Base-by-base conservation (phyloP, 2,329 filamentous ascomycete genomes). In the Penicillium sclerotiorum region DNA sequence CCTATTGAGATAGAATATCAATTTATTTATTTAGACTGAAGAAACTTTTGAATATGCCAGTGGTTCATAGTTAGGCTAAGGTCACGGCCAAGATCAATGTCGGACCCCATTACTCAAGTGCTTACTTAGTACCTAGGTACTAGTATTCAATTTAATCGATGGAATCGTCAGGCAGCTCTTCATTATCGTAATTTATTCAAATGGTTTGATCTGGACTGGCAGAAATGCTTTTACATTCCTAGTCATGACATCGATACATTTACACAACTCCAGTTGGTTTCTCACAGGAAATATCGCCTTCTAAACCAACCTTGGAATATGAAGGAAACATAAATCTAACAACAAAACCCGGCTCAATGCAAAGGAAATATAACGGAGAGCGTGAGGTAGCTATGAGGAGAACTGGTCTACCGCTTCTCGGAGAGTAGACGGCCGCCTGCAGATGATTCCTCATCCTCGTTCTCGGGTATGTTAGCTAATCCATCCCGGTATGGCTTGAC, bases 401-500 rank as follows among this genome's bases (percentile, higher is more conserved):
- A 46, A 46, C n/a, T n/a, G n/a, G n/a, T 44, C 42, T 52, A 57
- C 6, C 25, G 40, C 49, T 61, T 61, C 53, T 60, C 53, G 27
- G 56, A 53, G 8, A 59, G 36, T 13, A 59, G 45, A 39, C 45
- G 51, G 33, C 50, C 47, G 18, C 50, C 44, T 12, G 55, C 47
- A 3, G 58, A 52, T 46, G 47, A 32, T 53, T 57, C 58, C 22
- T 53, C 49, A n/a, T 52, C 57, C 41, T 62, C 59, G 21, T 58
- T 59, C 35, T 61, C 59, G 6, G 45, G 48, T 20, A 41, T 50
- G 45, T 64, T 63, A 22, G 48, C 55, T 28, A 56, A 33, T 23
- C 60, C 62, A 50, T 73, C 69, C 40, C 53, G 63, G 47, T 73
- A 73, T 3, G 66, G 62, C n/a, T 61, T 68, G 32, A 67, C 67